Conservation (phyloP, 176 grass and related monocot species). For the Musa troglodytarum region DNA sequence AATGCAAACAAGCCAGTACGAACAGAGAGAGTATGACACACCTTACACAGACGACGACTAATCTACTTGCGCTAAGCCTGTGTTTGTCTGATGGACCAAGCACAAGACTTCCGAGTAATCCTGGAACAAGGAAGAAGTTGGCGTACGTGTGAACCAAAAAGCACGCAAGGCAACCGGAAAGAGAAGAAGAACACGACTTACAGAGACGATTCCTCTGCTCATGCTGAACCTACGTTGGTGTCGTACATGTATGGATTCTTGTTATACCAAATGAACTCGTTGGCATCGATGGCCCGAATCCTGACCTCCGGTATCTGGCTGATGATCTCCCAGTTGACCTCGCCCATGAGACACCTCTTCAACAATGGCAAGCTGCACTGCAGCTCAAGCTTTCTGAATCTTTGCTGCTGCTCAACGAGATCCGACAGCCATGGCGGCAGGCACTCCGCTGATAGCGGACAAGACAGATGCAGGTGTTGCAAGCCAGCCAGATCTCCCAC, state of each 20-base stretch:
- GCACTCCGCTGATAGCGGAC: slow-evolving; percentile 33
- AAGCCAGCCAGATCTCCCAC: slow-evolving; percentile 43
- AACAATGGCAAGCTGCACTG: background rate
- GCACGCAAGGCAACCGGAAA: too few relatives aligned
- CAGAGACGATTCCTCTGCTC: too few relatives aligned
- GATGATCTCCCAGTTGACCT: background rate
- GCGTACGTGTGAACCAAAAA: too few relatives aligned
- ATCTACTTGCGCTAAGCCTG: too few relatives aligned
- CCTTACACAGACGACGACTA: too few relatives aligned
- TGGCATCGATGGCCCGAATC: background rate
- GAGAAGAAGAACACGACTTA: too few relatives aligned
- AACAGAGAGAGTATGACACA: too few relatives aligned
- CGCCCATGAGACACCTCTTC: background rate
- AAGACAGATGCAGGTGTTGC: slow-evolving; percentile 41
- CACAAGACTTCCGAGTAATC: too few relatives aligned
- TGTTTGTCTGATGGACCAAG: too few relatives aligned
- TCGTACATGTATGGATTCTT: background rate
- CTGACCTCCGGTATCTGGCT: background rate
- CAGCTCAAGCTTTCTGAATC: background rate
- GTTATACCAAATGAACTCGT: background rate
- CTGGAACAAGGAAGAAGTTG: too few relatives aligned
- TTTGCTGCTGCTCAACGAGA: background rate
- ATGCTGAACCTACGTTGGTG: too few relatives aligned
- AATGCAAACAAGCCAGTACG: too few relatives aligned
- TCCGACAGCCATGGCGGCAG: background rate